Evolutionary conservation across 441 rosid species (phyloP).

Genomic region (Populus hybrid): DNA sequence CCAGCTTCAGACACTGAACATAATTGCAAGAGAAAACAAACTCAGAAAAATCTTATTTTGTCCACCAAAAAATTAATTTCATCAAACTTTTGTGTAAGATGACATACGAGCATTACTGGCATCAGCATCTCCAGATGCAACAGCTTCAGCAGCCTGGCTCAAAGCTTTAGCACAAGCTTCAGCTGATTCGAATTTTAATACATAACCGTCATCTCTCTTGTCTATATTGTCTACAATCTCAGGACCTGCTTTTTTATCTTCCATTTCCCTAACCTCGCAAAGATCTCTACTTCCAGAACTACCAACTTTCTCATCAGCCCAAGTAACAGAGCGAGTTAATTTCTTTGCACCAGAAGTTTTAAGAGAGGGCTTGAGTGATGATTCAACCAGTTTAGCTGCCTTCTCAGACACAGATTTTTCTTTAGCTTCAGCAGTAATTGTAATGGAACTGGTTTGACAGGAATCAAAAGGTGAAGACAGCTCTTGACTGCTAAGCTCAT

Average conservation of each 20-base stretch:
- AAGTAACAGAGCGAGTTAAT: slow-evolving; percentile 51
- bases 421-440: slow-evolving; percentile 21
- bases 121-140: slow-evolving; percentile 59
- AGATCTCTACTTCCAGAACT: slow-evolving; percentile 36
- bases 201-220: slow-evolving; percentile 29
- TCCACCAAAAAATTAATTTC: slow-evolving; percentile 4
- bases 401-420: slow-evolving; percentile 25
- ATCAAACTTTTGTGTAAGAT: slow-evolving; percentile 4
- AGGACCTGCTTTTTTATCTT: slow-evolving; percentile 24
- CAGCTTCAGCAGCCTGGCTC: slow-evolving; percentile 76
- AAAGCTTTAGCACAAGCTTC: slow-evolving; percentile 79
- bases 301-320: slow-evolving; percentile 66
- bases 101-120: slow-evolving; percentile 56
- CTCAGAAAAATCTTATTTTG: not conserved
- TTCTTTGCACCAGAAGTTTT: slow-evolving; percentile 54
- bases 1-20: slow-evolving; percentile 71
- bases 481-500: slow-evolving; percentile 22
- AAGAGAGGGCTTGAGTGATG: slow-evolving; percentile 63
- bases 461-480: slow-evolving; percentile 31
- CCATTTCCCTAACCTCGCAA: slow-evolving; percentile 46
- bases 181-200: slow-evolving; percentile 54
- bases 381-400: slow-evolving; percentile 32
- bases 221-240: slow-evolving; percentile 17
- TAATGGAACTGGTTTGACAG: slow-evolving; percentile 20
- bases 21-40: slow-evolving; percentile 6